A percentile compares a stretch with the other conserved stretches of the same genome.
Evolutionary conservation across 164 flowering plant species (phyloP).

Genomic region (Liriodendron chinense): DNA sequence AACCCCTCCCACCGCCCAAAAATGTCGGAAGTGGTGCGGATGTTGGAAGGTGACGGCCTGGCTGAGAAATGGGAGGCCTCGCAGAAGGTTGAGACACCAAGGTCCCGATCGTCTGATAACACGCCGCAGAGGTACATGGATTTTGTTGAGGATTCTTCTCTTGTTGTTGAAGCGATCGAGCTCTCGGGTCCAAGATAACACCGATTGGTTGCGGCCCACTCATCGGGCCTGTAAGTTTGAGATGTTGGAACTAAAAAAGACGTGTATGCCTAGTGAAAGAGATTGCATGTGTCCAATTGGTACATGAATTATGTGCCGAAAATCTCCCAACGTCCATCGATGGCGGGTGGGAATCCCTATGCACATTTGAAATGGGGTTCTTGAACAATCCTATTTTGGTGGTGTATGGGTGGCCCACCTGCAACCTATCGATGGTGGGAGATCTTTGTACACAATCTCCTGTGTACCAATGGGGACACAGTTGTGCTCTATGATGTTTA

Average conservation of each 20-base stretch:
- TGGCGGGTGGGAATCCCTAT: neutral
- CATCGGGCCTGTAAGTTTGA: neutral
- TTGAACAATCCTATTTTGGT: neutral
- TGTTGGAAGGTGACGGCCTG: conserved; percentile 84
- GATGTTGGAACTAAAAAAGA: conserved; percentile 1
- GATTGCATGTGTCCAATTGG: neutral
- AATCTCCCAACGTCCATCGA: neutral
- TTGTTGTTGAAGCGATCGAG: conserved; percentile 85
- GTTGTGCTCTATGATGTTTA: no score
- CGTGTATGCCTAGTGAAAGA: no score
- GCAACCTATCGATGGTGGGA: neutral
- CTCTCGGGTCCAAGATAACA: conserved; percentile 65
- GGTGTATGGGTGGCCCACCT: neutral
- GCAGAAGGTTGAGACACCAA: conserved; percentile 57
- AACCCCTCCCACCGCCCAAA: conserved; percentile 69
- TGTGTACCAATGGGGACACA: neutral
- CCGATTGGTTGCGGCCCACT: neutral
- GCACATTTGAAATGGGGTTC: neutral
- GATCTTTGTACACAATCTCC: neutral
- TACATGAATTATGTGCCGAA: neutral
- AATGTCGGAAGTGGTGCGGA: conserved; percentile 71
- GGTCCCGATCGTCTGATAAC: conserved; percentile 42
- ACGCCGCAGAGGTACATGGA: conserved; percentile 53
- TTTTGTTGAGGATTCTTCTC: conserved; percentile 66
- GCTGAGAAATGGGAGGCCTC: conserved; percentile 90